phyloP scores from a whole-genome alignment of 208 protist species.

The Leishmania tarentolae region DNA sequence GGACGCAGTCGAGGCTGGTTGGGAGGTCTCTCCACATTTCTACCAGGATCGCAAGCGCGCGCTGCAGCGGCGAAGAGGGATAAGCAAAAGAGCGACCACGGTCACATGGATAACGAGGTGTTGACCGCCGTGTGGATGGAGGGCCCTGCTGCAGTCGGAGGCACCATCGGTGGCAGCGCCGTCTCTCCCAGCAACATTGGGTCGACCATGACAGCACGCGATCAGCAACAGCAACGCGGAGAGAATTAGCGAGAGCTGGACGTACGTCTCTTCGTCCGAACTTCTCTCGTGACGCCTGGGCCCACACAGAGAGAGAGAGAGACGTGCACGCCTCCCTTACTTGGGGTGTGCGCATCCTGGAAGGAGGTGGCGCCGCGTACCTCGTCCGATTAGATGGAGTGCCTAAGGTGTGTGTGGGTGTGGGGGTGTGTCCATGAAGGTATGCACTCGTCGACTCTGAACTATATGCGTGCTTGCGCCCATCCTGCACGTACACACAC shows the following conservation, averaged over 20 bases:
- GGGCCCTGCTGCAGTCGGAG: not conserved
- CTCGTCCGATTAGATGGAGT: not conserved
- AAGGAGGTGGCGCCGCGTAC: not conserved
- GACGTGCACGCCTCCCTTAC: not conserved
- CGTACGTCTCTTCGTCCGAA: no score
- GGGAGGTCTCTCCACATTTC: not conserved
- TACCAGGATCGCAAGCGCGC: slow-evolving; percentile 7
- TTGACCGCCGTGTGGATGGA: slow-evolving; percentile 1
- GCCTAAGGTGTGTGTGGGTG: not conserved
- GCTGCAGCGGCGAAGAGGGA: not conserved
- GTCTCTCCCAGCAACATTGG: slow-evolving; percentile 20
- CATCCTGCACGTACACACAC: not conserved
- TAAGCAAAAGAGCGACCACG: not conserved
- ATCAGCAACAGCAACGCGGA: slow-evolving; percentile 9
- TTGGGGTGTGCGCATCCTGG: not conserved
- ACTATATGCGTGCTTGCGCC: not conserved
- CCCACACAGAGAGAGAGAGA: not conserved
- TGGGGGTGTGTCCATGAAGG: not conserved
- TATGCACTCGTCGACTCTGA: not conserved
- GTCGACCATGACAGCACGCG: slow-evolving; percentile 21
- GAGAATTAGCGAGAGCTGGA: not conserved
- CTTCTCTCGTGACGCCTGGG: not conserved
- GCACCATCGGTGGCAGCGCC: slow-evolving; percentile 1
- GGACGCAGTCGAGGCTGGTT: slow-evolving; percentile 8
- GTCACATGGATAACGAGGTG: not conserved